Evolutionary conservation across 2,329 filamentous ascomycete genomes (phyloP).

Genomic region (Parastagonospora avenae): DNA sequence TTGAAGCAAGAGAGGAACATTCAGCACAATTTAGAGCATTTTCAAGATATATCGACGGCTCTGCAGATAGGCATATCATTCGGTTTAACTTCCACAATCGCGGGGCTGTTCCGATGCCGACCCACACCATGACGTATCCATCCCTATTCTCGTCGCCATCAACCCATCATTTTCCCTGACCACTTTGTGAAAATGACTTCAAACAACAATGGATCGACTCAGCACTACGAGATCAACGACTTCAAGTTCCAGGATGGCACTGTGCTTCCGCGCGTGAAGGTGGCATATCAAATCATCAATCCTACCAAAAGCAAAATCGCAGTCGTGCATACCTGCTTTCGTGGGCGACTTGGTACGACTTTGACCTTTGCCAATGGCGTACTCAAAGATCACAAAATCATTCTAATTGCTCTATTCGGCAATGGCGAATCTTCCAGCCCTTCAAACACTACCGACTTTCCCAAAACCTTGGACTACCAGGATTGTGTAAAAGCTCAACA

Average conservation of each 20-base stretch:
- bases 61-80: too few species aligned
- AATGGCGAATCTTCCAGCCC: slow-evolving; percentile 62
- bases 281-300: slow-evolving; percentile 34
- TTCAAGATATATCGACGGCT: too few species aligned
- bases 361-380: slow-evolving; percentile 53
- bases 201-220: neutral
- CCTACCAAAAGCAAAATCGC: slow-evolving; percentile 27
- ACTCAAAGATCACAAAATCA: slow-evolving; percentile 55
- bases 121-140: too few species aligned
- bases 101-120: too few species aligned
- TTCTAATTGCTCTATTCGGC: slow-evolving; percentile 59
- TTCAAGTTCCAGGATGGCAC: slow-evolving; percentile 26
- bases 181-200: too few species aligned
- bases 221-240: slow-evolving; percentile 19
- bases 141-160: too few species aligned
- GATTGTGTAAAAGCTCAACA: slow-evolving; percentile 61
- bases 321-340: slow-evolving; percentile 62
- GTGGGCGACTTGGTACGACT: slow-evolving; percentile 57
- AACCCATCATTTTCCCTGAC: too few species aligned
- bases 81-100: too few species aligned
- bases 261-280: slow-evolving; percentile 13
- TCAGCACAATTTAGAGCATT: too few species aligned
- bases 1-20: too few species aligned
- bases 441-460: slow-evolving; percentile 56
- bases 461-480: slow-evolving; percentile 50